These are phyloP conservation scores for Coemansia sp. DNA, from an alignment of 192 early-diverging fungal species.

Conservation along the genomic window DNA sequence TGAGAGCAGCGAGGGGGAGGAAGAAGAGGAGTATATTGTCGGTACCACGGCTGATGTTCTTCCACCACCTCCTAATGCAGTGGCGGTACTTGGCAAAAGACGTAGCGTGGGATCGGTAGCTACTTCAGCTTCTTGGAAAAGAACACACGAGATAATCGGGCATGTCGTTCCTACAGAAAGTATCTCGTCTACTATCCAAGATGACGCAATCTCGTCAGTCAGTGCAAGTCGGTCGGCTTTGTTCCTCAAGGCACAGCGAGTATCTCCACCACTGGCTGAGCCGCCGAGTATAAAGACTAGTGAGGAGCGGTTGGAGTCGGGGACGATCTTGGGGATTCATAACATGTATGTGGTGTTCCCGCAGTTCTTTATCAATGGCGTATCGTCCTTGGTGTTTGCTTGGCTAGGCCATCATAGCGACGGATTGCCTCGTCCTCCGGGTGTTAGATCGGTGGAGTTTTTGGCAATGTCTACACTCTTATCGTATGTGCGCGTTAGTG, in stretches of 20 bases:
- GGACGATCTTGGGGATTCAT: slow-evolving; percentile 88
- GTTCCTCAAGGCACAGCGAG: slow-evolving; percentile 9
- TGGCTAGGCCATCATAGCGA: slow-evolving; percentile 26
- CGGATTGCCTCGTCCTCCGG: not conserved
- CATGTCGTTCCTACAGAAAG: slow-evolving; percentile 16
- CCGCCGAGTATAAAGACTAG: not conserved
- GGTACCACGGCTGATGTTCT: slow-evolving; percentile 11
- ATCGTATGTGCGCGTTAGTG: not conserved
- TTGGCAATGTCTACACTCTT: slow-evolving; percentile 31
- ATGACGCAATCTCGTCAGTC: slow-evolving; percentile 8
- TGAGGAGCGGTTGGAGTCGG: slow-evolving; percentile 49
- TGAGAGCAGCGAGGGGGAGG: slow-evolving; percentile 5
- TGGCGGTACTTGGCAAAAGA: not conserved
- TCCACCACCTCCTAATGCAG: slow-evolving; percentile 1
- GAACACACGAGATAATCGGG: slow-evolving; percentile 1
- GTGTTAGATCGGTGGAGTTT: slow-evolving; percentile 41
- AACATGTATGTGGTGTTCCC: slow-evolving; percentile 98
- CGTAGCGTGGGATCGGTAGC: not conserved
- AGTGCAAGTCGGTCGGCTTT: slow-evolving; percentile 1
- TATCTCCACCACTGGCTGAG: not conserved
- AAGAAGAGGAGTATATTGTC: slow-evolving; percentile 33
- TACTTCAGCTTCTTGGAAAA: slow-evolving; percentile 13
- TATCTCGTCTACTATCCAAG: slow-evolving; percentile 41
- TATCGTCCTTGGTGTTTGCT: slow-evolving; percentile 51
- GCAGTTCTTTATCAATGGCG: slow-evolving; percentile 74